phyloP scores from a whole-genome alignment of 108 stramenopile species.

The Discostella pseudostelligera region DNA sequence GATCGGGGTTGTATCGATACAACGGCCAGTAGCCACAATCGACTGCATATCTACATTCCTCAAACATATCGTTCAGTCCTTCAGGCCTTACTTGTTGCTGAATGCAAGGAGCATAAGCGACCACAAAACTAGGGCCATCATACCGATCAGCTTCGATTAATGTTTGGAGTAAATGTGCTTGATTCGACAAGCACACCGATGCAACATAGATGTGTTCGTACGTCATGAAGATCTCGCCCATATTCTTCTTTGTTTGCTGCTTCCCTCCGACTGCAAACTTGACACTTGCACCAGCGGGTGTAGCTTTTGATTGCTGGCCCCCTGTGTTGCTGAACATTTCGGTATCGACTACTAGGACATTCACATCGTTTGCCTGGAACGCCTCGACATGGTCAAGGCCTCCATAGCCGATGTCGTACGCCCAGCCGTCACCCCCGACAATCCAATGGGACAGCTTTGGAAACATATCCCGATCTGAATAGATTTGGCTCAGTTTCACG shows the following conservation, averaged over 20 bases:
- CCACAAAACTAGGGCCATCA: conserved; percentile 57
- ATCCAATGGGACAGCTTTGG: conserved; percentile 68
- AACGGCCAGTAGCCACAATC: conserved; percentile 63
- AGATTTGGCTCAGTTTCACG: conserved; percentile 35
- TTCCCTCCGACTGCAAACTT: conserved; percentile 63
- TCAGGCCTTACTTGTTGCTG: conserved; percentile 56
- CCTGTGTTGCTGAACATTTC: conserved; percentile 65
- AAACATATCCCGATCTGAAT: conserved; percentile 69
- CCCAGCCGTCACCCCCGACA: conserved; percentile 71
- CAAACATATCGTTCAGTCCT: conserved; percentile 64
- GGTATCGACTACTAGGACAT: conserved; percentile 64
- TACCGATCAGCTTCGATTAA: conserved; percentile 62
- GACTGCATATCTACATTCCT: conserved; percentile 51
- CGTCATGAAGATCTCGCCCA: conserved; percentile 69
- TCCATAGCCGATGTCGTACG: conserved; percentile 67
- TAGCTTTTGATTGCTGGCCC: conserved; percentile 57
- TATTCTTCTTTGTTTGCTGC: conserved; percentile 57
- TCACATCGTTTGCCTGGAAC: conserved; percentile 65
- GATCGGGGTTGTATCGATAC: conserved; percentile 56
- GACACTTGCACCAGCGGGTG: conserved; percentile 58
- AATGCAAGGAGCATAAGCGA: conserved; percentile 63
- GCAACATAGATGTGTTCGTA: conserved; percentile 74
- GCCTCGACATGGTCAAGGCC: conserved; percentile 65
- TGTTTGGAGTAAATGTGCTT: conserved; percentile 60
- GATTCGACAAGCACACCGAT: conserved; percentile 55